These are phyloP conservation scores for Tetrahymena elliotti DNA, from an alignment of 73 alveolate genomes.

Conservation along the genomic window DNA sequence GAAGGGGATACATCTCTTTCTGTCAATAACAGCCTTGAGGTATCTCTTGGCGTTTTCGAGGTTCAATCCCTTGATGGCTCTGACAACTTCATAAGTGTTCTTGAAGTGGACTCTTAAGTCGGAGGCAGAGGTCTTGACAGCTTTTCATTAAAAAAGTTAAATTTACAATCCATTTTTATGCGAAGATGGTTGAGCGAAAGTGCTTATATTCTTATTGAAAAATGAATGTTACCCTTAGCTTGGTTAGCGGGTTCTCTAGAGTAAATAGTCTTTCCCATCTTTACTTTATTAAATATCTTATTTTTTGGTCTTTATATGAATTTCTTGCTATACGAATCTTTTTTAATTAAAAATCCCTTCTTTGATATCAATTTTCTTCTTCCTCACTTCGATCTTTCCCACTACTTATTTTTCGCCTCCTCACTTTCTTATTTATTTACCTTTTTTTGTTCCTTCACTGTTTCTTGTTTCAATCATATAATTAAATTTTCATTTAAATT, in stretches of 20 bases:
- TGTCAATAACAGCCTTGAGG: constrained; percentile 86
- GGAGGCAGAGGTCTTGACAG: constrained; percentile 77
- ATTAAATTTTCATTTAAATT: not conserved
- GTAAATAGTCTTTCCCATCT: not conserved
- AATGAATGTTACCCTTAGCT: not conserved
- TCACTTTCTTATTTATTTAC: not conserved
- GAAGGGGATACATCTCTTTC: constrained; percentile 86
- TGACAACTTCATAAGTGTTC: constrained; percentile 88
- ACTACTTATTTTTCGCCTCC: constrained; percentile 1
- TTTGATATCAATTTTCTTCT: not conserved
- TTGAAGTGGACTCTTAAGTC: constrained; percentile 92
- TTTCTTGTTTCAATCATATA: not conserved
- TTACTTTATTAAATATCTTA: not conserved
- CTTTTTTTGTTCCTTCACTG: not conserved
- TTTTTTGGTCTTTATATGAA: not conserved
- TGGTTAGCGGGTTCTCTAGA: not conserved
- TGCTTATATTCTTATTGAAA: not conserved
- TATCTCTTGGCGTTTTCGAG: constrained; percentile 80
- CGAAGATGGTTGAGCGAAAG: not conserved
- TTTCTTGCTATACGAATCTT: not conserved
- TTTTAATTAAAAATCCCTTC: not conserved
- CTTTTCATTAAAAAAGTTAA: constrained; percentile 13
- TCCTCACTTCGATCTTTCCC: constrained; percentile 3
- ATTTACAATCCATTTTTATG: not conserved
- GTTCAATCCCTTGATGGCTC: constrained; percentile 87